phyloP scores from a whole-genome alignment of 208 protist genomes.

The Leishmania braziliensis region DNA sequence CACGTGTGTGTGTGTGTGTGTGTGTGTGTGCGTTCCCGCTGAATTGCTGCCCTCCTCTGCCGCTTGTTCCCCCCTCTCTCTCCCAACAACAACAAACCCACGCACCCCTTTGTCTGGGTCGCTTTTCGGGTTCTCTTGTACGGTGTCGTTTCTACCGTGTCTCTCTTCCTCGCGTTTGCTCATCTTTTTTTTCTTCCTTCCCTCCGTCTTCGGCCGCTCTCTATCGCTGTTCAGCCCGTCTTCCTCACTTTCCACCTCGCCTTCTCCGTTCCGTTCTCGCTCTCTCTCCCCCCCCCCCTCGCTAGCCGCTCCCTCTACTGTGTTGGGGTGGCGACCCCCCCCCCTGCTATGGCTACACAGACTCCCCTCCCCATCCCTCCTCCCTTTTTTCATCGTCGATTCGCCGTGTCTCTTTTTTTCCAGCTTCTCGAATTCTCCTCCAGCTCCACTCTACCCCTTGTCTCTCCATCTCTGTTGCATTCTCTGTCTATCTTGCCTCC shows the following conservation, averaged over 20 bases:
- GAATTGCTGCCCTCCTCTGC: neutral
- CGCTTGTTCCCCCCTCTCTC: neutral
- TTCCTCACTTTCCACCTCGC: neutral
- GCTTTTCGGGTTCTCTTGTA: neutral
- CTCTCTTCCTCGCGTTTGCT: neutral
- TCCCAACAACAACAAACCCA: neutral
- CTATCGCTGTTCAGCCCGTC: neutral
- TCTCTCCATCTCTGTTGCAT: neutral
- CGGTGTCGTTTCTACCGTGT: neutral
- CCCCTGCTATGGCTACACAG: neutral
- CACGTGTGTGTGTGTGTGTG: neutral
- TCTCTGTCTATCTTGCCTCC: constrained; percentile 14
- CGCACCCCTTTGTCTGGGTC: neutral
- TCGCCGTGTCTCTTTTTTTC: neutral
- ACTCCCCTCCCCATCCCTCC: neutral
- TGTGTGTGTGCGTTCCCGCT: neutral
- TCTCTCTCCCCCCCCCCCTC: neutral
- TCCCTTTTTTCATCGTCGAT: neutral
- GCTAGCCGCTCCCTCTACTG: neutral
- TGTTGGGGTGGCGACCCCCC: neutral
- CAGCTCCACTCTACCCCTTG: neutral
- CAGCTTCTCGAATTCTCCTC: neutral
- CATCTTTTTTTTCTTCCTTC: neutral
- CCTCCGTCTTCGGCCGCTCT: neutral
- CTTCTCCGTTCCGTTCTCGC: no score